A percentile compares a stretch with the other conserved stretches of the same genome.
Conservation (phyloP, 306 rosid genomes). For the Acacia melanoxylon region DNA sequence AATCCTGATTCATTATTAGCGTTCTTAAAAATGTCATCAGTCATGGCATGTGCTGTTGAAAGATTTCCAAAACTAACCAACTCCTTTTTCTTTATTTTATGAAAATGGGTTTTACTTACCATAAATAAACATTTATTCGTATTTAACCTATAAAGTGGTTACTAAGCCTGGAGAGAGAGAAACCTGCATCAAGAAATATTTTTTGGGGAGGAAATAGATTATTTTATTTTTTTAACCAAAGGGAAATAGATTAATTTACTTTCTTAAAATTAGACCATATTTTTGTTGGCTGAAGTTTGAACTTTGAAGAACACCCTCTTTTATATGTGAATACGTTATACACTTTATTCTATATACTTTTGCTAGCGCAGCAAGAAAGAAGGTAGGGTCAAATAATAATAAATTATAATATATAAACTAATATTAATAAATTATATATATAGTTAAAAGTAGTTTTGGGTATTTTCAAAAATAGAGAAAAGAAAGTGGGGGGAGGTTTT, state of each 20-base stretch:
- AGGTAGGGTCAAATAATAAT: background rate
- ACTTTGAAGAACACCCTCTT: background rate
- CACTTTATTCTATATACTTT: constrained; percentile 20
- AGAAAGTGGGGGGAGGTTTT: too few species aligned
- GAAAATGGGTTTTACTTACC: background rate
- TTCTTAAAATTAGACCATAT: background rate
- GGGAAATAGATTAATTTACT: too few species aligned
- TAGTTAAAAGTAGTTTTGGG: too few species aligned
- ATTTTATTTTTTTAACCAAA: too few species aligned
- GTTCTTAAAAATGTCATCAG: background rate
- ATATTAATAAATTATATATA: too few species aligned
- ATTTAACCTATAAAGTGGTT: background rate
- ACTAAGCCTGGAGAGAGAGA: background rate
- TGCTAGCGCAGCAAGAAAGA: constrained; percentile 32
- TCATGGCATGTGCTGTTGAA: background rate
- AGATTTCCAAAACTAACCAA: background rate
- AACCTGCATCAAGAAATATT: background rate
- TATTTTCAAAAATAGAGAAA: too few species aligned
- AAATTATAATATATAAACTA: too few species aligned
- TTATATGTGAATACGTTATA: background rate
- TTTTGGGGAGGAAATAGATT: too few species aligned
- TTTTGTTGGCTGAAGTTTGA: background rate
- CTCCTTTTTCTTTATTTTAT: background rate
- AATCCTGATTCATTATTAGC: background rate
- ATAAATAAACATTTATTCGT: background rate